phyloP scores from a whole-genome alignment of 352 stramenopile species.

The Pseudoperonospora humuli region DNA sequence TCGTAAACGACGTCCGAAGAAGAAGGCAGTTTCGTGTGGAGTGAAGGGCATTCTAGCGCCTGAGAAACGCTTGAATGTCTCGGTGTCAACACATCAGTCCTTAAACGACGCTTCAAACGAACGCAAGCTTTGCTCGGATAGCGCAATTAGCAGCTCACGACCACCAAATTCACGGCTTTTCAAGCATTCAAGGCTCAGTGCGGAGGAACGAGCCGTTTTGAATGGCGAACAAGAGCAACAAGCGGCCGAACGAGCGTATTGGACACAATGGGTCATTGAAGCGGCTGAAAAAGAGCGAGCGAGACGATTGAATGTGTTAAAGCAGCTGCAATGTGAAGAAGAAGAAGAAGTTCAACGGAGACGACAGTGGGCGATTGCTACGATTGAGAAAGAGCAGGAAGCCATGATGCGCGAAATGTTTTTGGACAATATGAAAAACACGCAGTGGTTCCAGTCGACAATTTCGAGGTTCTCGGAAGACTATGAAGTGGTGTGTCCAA shows the following conservation, averaged over 20 bases:
- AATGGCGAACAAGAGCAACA: conserved; percentile 20
- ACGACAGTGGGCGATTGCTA: conserved; percentile 63
- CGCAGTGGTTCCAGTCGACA: conserved; percentile 81
- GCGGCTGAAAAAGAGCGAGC: conserved; percentile 70
- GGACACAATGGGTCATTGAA: conserved; percentile 76
- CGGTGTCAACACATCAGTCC: not conserved
- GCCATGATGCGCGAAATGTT: conserved; percentile 79
- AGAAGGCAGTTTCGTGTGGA: conserved; percentile 25
- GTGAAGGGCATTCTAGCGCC: not conserved
- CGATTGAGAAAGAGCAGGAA: conserved; percentile 78
- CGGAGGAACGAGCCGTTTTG: conserved; percentile 8
- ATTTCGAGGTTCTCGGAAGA: conserved; percentile 72
- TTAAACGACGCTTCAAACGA: not conserved
- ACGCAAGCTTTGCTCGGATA: not conserved
- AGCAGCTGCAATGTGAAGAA: conserved; percentile 67
- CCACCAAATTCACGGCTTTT: not conserved
- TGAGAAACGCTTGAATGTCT: not conserved
- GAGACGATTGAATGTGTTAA: conserved; percentile 52
- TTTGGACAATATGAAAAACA: conserved; percentile 86
- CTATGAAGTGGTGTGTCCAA: conserved; percentile 81
- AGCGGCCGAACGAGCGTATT: conserved; percentile 53
- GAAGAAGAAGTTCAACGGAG: conserved; percentile 59
- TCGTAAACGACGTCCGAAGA: conserved; percentile 59
- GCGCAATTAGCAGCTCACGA: not conserved
- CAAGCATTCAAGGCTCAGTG: not conserved